Evolutionary conservation across 2,329 filamentous ascomycete genomes (phyloP), one percentile per base, ranked within the genome.

Genomic region (Shiraia bambusicola): DNA sequence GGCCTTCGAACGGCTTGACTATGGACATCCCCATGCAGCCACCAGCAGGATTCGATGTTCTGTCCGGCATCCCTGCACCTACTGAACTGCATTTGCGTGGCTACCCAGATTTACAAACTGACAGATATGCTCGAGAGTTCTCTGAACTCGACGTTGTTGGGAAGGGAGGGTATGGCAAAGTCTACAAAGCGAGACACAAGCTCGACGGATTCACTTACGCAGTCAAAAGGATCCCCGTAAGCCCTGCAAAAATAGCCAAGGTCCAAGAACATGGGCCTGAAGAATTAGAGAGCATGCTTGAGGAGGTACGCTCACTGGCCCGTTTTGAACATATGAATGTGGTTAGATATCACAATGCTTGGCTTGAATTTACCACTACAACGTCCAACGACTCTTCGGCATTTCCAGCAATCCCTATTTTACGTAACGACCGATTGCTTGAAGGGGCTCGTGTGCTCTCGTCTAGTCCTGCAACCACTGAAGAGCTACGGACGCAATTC

Each of bases 261-360:
- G 72, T 82, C n/a, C 71, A 76, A 33, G 67, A 74, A 37, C 71
- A 73, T 15, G 77, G 76, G 1, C 67, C 76, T 24, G 67, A 73
- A 37, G 79, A 80, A 45, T 64, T 83, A 29, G 78, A 82, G 52
- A 72, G 67, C 35, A 72, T 84, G 24, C 70, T 84, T 39, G 74
- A 75, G 41, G 82, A 86, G 62, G 76, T 85, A 7, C 73, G 80
- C 34, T 81, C 80, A 1, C 69, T 86, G 31, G 82, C 83, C 33
- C 72, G 73, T 17, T 69, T 86, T 12, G 78, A 85, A 32, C 83
- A 87, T 61, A 74, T 73, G 4, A 84, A 86, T 56, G 77, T 87
- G 40, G 83, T 86, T 26, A 75, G 82, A 16, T 87, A 87, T 54
- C 81, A 80, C 56, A 76, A 76, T 37, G 79, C 79, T 11, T 87